Conservation (phyloP, 495 filamentous ascomycete genomes). For the Peziza echinospora region DNA sequence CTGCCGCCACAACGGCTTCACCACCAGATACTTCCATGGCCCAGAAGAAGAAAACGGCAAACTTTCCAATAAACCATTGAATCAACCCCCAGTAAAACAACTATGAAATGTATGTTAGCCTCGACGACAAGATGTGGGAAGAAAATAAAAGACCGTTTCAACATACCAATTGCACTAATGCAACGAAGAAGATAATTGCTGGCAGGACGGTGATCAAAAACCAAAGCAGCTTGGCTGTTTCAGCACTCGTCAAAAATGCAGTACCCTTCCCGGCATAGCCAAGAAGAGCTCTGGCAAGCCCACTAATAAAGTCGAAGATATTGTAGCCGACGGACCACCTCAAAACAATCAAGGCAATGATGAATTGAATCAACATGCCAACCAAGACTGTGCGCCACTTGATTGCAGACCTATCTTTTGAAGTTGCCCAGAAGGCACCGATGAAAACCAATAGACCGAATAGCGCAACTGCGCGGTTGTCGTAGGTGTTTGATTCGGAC, state of each 20-base stretch:
- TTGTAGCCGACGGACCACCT: slow-evolving; percentile 53
- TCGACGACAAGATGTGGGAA: not conserved
- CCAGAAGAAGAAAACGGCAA: slow-evolving; percentile 83
- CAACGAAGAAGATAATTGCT: slow-evolving; percentile 82
- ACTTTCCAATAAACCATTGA: slow-evolving; percentile 73
- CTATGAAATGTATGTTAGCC: not conserved
- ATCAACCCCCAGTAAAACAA: slow-evolving; percentile 55
- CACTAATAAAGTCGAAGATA: slow-evolving; percentile 72
- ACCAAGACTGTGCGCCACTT: slow-evolving; percentile 76
- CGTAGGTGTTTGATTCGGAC: slow-evolving; percentile 50
- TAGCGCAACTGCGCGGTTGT: slow-evolving; percentile 54
- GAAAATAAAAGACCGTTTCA: not conserved
- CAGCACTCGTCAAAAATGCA: slow-evolving; percentile 40
- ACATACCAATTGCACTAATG: slow-evolving; percentile 46
- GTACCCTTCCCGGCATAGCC: slow-evolving; percentile 50
- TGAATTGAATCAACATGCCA: slow-evolving; percentile 72
- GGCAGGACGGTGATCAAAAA: slow-evolving; percentile 57
- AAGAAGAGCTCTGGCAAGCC: slow-evolving; percentile 44
- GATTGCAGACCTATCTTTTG: slow-evolving; percentile 44
- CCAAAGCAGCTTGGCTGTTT: slow-evolving; percentile 28
- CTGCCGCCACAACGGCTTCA: slow-evolving; percentile 76
- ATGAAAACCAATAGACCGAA: slow-evolving; percentile 64
- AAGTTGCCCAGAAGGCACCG: slow-evolving; percentile 41
- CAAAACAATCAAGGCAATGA: slow-evolving; percentile 72
- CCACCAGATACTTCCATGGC: slow-evolving; percentile 72